Evolutionary conservation across 768 basidiomycete genomes (phyloP).

Genomic region (Punctularia strigosozonata): DNA sequence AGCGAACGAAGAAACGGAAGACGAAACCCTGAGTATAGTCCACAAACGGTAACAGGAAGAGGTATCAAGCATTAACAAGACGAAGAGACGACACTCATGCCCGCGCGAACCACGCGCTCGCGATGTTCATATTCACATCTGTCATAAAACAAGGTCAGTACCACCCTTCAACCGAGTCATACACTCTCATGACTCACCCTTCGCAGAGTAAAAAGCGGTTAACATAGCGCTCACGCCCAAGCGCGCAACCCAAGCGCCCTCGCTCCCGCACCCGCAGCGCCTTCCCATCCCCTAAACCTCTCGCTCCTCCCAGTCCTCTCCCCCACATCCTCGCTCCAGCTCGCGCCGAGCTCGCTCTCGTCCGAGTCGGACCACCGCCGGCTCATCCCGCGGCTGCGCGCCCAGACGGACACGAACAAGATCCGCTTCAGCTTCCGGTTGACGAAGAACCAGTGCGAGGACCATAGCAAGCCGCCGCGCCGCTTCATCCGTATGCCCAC

Average conservation of each 20-base stretch:
- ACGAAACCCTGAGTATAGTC: too few species aligned
- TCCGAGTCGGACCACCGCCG: conserved; percentile 30
- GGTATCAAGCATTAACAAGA: too few species aligned
- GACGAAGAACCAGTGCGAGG: conserved; percentile 94
- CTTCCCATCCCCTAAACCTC: conserved; percentile 74
- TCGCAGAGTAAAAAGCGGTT: too few species aligned
- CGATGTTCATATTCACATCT: too few species aligned
- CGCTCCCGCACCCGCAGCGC: conserved; percentile 68
- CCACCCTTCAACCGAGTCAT: too few species aligned
- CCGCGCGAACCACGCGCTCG: too few species aligned
- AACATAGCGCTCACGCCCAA: too few species aligned
- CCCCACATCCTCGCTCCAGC: conserved; percentile 12
- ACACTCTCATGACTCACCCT: too few species aligned
- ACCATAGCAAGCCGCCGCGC: conserved; percentile 83
- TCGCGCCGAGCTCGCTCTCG: conserved; percentile 21
- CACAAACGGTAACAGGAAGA: too few species aligned
- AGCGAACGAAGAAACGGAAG: too few species aligned
- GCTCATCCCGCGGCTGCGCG: conserved; percentile 56
- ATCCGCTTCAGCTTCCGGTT: conserved; percentile 89
- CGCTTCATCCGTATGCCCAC: conserved; percentile 33
- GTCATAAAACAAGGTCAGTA: too few species aligned
- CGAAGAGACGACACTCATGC: too few species aligned
- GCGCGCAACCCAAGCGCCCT: conserved; percentile 57
- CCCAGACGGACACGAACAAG: conserved; percentile 88
- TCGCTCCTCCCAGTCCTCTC: conserved; percentile 28